phyloP scores from a whole-genome alignment of 345 rosid genomes.

The Linum lewisii region DNA sequence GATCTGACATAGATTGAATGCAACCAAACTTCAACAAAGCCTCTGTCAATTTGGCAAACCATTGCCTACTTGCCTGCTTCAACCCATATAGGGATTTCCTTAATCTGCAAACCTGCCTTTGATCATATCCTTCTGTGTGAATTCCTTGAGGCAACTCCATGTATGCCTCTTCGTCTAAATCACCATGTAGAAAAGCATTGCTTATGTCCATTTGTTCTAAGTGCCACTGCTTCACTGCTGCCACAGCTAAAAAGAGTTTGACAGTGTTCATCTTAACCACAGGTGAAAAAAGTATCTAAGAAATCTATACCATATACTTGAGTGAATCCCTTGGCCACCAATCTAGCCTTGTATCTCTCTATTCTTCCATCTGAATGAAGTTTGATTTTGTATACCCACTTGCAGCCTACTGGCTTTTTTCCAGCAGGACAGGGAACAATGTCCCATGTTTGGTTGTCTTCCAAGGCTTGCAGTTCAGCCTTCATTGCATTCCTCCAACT shows the following conservation, averaged over 20 bases:
- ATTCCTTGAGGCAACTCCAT: neutral
- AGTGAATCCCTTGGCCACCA: neutral
- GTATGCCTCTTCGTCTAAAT: constrained; percentile 1
- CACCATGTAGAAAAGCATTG: neutral
- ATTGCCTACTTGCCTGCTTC: neutral
- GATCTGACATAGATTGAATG: neutral
- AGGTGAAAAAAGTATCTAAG: neutral
- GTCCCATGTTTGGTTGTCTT: neutral
- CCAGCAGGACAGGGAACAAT: neutral
- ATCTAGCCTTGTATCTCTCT: neutral
- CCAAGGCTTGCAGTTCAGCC: neutral
- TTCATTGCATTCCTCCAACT: neutral
- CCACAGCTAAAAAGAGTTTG: neutral
- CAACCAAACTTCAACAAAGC: neutral
- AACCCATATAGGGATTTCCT: neutral
- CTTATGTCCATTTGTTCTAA: neutral
- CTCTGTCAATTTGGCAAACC: neutral
- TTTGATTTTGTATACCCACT: neutral
- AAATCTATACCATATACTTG: neutral
- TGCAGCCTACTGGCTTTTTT: neutral
- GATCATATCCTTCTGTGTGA: too few relatives aligned
- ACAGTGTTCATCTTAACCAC: neutral
- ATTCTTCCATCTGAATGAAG: neutral
- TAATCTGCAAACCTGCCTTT: neutral
- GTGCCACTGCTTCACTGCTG: neutral